These are phyloP conservation scores for Nymphaea thermarum DNA, from an alignment of 164 flowering plant species.

Conservation along the genomic window DNA sequence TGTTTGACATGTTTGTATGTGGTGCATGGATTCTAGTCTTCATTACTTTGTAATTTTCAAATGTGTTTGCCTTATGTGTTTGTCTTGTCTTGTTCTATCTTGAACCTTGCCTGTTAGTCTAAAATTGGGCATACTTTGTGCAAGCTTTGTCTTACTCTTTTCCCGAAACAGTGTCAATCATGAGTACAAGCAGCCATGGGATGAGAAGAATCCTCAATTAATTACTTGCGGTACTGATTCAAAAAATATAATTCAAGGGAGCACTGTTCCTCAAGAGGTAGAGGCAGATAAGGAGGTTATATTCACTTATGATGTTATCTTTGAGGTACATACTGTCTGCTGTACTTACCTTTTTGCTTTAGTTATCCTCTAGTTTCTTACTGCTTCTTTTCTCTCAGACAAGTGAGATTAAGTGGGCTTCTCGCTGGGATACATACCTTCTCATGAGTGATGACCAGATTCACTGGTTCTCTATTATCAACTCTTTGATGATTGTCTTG, in stretches of 20 bases:
- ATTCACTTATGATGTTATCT: conserved; percentile 38
- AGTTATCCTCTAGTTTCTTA: not conserved
- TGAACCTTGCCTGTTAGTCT: too few species aligned
- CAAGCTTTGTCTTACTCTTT: not conserved
- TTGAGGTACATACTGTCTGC: conserved; percentile 19
- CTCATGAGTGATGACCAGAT: conserved; percentile 34
- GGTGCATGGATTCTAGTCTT: not conserved
- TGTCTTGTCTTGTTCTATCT: too few species aligned
- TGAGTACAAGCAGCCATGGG: conserved; percentile 73
- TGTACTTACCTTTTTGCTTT: not conserved
- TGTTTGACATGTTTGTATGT: not conserved
- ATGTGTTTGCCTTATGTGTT: too few species aligned
- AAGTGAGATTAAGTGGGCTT: conserved; percentile 48
- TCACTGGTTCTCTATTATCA: conserved; percentile 38
- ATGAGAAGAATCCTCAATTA: conserved; percentile 80
- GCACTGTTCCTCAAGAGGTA: conserved; percentile 69
- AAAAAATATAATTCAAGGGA: conserved; percentile 54
- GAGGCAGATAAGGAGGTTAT: conserved; percentile 46
- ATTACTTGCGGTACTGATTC: conserved; percentile 64
- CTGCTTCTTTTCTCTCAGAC: conserved; percentile 11
- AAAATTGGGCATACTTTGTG: too few species aligned
- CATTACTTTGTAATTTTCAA: too few species aligned
- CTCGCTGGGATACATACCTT: conserved; percentile 42
- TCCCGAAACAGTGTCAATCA: conserved; percentile 60
- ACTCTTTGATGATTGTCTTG: conserved; percentile 40